These are phyloP conservation scores for Apiotrichum akiyoshidainum DNA, from an alignment of 1,284 basidiomycete genomes.

Conservation along the genomic window DNA sequence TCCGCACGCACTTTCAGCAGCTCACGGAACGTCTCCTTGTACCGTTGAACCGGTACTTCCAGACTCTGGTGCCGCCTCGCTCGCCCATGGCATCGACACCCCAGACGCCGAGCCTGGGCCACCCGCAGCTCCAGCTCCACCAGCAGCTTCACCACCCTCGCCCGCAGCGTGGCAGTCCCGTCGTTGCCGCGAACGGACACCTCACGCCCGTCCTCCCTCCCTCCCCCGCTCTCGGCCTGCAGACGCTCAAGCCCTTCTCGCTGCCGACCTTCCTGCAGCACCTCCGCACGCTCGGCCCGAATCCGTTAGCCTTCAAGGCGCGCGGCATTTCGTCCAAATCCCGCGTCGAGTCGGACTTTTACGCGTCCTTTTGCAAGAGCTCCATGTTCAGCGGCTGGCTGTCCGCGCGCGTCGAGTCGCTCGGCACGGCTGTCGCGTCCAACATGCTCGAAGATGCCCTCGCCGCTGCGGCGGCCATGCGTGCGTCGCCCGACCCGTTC, in stretches of 20 bases:
- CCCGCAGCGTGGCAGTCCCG: background rate
- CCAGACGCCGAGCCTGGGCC: background rate
- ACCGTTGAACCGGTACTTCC: slow-evolving; percentile 88
- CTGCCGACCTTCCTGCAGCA: slow-evolving; percentile 73
- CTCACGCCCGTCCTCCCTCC: slow-evolving; percentile 11
- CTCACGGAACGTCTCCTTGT: slow-evolving; percentile 85
- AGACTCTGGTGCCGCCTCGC: slow-evolving; percentile 70
- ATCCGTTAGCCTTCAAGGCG: slow-evolving; percentile 67
- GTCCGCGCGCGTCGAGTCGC: slow-evolving; percentile 30
- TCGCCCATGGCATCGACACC: slow-evolving; percentile 6
- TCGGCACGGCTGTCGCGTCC: slow-evolving; percentile 34
- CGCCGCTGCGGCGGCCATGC: background rate
- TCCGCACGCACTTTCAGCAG: slow-evolving; percentile 81
- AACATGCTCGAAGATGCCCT: slow-evolving; percentile 5
- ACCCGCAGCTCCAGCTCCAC: slow-evolving; percentile 21
- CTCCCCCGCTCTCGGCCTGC: slow-evolving; percentile 10
- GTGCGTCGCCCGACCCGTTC: background rate
- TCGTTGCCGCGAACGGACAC: background rate
- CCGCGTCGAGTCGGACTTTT: slow-evolving; percentile 50
- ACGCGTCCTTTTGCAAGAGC: slow-evolving; percentile 48
- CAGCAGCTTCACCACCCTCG: slow-evolving; percentile 1
- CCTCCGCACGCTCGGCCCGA: slow-evolving; percentile 69
- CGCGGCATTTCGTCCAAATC: slow-evolving; percentile 42
- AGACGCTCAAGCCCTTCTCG: slow-evolving; percentile 69
- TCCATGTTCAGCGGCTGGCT: slow-evolving; percentile 49